Conservation (phyloP, 2,329 filamentous ascomycete genomes). For the Penicillium hordei region DNA sequence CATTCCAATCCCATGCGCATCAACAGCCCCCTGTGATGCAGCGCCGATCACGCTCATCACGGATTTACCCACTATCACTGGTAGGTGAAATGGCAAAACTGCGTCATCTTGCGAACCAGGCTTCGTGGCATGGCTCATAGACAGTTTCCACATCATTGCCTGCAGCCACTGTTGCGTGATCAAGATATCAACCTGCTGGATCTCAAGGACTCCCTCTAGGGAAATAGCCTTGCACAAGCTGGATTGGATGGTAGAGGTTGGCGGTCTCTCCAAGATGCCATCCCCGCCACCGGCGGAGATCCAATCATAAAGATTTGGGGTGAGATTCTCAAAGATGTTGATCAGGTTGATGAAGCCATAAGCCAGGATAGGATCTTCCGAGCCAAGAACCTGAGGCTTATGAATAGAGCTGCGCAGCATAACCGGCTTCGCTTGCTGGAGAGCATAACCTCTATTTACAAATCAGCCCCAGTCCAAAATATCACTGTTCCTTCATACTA, state of each 20-base stretch:
- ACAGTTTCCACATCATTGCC: constrained; percentile 70
- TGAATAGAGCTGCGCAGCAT: constrained; percentile 67
- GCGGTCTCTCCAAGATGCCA: constrained; percentile 29
- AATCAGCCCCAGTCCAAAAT: background rate
- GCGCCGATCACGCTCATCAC: constrained; percentile 67
- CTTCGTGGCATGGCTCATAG: constrained; percentile 65
- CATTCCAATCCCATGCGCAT: constrained; percentile 72
- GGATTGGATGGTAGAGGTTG: constrained; percentile 51
- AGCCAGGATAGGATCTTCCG: constrained; percentile 52
- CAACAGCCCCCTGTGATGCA: constrained; percentile 72
- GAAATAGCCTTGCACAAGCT: constrained; percentile 55
- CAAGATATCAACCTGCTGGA: constrained; percentile 67
- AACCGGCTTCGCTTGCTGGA: constrained; percentile 68
- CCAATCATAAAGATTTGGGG: constrained; percentile 41
- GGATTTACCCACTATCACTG: constrained; percentile 63
- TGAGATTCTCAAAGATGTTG: constrained; percentile 42
- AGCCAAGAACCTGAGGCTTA: constrained; percentile 61
- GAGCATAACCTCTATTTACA: constrained; percentile 61
- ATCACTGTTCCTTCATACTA: background rate
- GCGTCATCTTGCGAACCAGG: constrained; percentile 56
- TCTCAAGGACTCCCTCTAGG: constrained; percentile 58
- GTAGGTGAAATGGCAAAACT: constrained; percentile 64
- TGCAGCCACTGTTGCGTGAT: constrained; percentile 71
- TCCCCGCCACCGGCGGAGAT: constrained; percentile 37
- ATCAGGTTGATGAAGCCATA: constrained; percentile 45